Evolutionary conservation across 495 filamentous ascomycete genomes (phyloP).

Genomic region (Penicillium soppii): DNA sequence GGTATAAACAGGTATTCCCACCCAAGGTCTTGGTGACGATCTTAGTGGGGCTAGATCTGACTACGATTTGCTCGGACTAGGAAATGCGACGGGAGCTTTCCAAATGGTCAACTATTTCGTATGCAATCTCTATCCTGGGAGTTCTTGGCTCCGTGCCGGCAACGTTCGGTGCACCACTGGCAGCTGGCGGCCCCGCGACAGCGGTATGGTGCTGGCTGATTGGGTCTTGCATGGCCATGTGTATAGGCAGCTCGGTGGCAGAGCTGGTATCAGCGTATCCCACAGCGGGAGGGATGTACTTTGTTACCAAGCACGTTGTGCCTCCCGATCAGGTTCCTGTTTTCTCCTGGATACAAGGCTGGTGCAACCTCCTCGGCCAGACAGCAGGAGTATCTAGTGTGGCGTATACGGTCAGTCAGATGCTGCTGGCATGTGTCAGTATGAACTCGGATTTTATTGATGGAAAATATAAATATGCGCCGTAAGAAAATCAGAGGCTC

Average conservation of each 20-base stretch:
- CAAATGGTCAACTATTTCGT: conserved; percentile 73
- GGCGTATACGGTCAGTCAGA: conserved; percentile 57
- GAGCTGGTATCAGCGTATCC: conserved; percentile 64
- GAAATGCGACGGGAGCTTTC: conserved; percentile 67
- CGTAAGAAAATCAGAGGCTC: conserved; percentile 31
- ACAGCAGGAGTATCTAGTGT: conserved; percentile 59
- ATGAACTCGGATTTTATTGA: conserved; percentile 55
- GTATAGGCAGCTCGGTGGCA: conserved; percentile 63
- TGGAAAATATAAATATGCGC: conserved; percentile 45
- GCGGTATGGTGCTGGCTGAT: conserved; percentile 73
- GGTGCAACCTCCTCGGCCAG: conserved; percentile 63
- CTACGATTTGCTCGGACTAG: conserved; percentile 24
- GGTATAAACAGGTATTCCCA: conserved; percentile 62
- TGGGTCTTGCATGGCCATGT: conserved; percentile 66
- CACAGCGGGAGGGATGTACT: conserved; percentile 65
- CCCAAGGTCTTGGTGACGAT: neutral
- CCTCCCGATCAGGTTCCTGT: conserved; percentile 55
- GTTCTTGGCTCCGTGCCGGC: conserved; percentile 70
- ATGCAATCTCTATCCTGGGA: conserved; percentile 71
- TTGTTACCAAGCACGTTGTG: conserved; percentile 61
- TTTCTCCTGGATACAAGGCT: conserved; percentile 61
- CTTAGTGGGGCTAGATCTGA: conserved; percentile 4
- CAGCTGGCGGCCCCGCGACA: conserved; percentile 67
- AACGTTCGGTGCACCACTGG: conserved; percentile 61
- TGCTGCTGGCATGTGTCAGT: conserved; percentile 55